These are phyloP conservation scores for Pseudoneurospora amorphoporcata DNA, from an alignment of 495 filamentous ascomycete species.

Conservation along the genomic window DNA sequence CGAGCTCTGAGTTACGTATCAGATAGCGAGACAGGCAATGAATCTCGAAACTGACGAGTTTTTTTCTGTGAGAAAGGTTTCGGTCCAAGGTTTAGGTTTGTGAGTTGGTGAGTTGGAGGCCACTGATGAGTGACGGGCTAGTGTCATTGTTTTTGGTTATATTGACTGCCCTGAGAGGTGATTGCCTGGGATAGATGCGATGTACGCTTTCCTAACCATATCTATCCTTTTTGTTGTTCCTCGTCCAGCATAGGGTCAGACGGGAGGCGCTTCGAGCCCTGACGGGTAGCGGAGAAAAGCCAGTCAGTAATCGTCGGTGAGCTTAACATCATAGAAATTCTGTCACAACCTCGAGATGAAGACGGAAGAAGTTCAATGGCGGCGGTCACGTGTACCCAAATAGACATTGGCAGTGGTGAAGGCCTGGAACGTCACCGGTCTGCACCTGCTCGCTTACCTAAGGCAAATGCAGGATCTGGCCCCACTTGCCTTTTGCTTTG, in stretches of 20 bases:
- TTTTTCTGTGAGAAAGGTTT: not conserved
- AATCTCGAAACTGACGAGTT: not conserved
- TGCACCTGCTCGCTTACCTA: not conserved
- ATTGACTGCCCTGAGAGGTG: not conserved
- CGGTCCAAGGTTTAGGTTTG: not conserved
- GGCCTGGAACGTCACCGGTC: not conserved
- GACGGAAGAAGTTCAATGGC: not conserved
- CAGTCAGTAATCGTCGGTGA: not conserved
- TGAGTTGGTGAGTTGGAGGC: too few species aligned
- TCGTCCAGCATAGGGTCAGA: too few species aligned
- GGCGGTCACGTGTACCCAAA: not conserved
- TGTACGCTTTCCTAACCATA: not conserved
- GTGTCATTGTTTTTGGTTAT: not conserved
- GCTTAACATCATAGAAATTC: not conserved
- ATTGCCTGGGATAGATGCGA: not conserved
- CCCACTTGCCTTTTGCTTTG: not conserved
- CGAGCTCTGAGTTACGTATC: not conserved
- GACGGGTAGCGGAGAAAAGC: too few species aligned
- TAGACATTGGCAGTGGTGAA: not conserved
- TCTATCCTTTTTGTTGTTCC: too few species aligned
- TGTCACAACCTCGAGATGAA: not conserved
- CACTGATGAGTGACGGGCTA: not conserved
- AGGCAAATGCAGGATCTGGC: not conserved
- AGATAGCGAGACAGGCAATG: not conserved
- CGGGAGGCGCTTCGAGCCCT: too few species aligned